Evolutionary conservation across 306 rosid genomes (phyloP).

Genomic region (Prosopis cineraria): DNA sequence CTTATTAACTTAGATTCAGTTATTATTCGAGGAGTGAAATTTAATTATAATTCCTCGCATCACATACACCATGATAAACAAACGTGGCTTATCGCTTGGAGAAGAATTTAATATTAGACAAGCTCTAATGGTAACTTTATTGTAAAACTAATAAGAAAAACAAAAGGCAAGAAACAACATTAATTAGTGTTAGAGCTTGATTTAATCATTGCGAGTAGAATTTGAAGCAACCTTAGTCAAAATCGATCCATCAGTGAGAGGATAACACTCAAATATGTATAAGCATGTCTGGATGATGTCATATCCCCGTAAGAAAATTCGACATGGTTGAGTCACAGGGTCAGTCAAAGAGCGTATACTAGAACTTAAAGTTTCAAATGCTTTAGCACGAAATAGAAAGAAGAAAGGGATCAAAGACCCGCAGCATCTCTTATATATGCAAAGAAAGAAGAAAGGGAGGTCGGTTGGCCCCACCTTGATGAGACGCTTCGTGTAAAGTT

Average conservation of each 20-base stretch:
- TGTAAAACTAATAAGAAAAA: background rate
- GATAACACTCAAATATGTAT: background rate
- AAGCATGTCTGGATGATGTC: conserved; percentile 12
- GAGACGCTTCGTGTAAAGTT: conserved; percentile 13
- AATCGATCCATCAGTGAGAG: background rate
- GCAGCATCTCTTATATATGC: conserved; percentile 5
- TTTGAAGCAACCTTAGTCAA: background rate
- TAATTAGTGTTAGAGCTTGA: background rate
- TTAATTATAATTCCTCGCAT: background rate
- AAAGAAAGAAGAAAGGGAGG: conserved; percentile 3
- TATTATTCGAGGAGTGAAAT: no score
- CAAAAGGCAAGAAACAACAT: background rate
- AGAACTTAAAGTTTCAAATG: background rate
- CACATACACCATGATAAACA: background rate
- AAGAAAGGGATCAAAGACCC: background rate
- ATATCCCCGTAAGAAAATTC: background rate
- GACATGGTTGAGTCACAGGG: background rate
- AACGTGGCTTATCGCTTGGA: background rate
- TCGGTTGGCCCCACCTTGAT: conserved; percentile 10
- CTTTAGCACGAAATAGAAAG: background rate
- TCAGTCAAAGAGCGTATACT: background rate
- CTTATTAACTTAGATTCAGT: background rate
- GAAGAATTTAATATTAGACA: background rate
- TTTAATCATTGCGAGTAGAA: background rate
- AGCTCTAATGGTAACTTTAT: background rate